Percentiles rank a stretch among this genome's conserved stretches.
phyloP scores from a whole-genome alignment of 768 basidiomycete species.

The Trametes gibbosa region DNA sequence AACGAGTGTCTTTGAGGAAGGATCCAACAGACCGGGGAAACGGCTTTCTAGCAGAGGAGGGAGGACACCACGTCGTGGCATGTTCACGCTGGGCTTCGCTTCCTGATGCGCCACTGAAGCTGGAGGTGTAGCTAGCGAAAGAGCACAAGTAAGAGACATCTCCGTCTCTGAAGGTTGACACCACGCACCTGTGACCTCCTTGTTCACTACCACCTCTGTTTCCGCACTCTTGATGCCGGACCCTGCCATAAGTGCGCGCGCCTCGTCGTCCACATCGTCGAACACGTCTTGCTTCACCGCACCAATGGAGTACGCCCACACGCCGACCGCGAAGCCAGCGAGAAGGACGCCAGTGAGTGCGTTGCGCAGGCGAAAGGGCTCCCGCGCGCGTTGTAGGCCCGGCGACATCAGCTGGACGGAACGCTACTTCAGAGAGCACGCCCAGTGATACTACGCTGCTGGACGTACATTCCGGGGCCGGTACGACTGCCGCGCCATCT shows the following conservation, averaged over 20 bases:
- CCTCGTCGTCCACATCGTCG: slow-evolving; percentile 82
- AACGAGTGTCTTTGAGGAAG: slow-evolving; percentile 58
- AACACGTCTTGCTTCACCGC: slow-evolving; percentile 95
- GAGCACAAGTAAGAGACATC: background rate
- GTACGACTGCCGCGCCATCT: slow-evolving; percentile 35
- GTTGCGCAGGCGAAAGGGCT: slow-evolving; percentile 79
- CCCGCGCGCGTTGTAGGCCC: slow-evolving; percentile 83
- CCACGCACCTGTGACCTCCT: slow-evolving; percentile 25
- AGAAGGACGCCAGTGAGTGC: slow-evolving; percentile 72
- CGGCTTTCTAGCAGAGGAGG: slow-evolving; percentile 40
- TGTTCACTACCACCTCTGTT: slow-evolving; percentile 32
- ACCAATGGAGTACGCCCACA: slow-evolving; percentile 91
- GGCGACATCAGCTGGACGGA: slow-evolving; percentile 74
- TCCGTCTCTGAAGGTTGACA: slow-evolving; percentile 7
- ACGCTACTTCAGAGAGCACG: background rate
- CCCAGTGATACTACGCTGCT: background rate
- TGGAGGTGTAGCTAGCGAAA: background rate
- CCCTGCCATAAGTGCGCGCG: slow-evolving; percentile 46
- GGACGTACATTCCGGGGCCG: slow-evolving; percentile 37
- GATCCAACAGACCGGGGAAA: slow-evolving; percentile 56
- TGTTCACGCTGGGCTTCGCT: background rate
- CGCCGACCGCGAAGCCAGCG: slow-evolving; percentile 70
- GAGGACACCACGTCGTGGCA: slow-evolving; percentile 42
- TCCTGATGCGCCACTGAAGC: background rate
- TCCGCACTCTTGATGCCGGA: slow-evolving; percentile 24